These are phyloP conservation scores for Vicia villosa DNA, from an alignment of 306 rosid species.

Conservation along the genomic window DNA sequence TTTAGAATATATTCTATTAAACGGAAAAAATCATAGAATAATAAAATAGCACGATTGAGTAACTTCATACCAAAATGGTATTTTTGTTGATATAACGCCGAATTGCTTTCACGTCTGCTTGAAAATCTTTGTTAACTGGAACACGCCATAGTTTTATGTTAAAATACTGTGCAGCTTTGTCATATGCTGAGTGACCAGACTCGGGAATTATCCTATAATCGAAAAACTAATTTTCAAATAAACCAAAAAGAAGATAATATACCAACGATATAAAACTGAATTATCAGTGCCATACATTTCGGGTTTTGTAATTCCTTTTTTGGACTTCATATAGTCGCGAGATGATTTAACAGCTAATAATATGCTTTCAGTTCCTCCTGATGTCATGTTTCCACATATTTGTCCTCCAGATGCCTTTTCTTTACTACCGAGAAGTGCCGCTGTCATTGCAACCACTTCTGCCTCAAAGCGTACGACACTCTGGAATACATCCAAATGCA, in stretches of 20 bases:
- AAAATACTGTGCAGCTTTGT: conserved; percentile 97
- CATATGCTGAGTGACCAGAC: conserved; percentile 96
- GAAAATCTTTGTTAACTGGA: conserved; percentile 71
- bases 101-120: conserved; percentile 78
- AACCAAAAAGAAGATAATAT: conserved; percentile 31
- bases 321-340: conserved; percentile 89
- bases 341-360: conserved; percentile 86
- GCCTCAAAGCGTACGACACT: conserved; percentile 86
- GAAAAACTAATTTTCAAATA: conserved; percentile 16
- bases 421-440: conserved; percentile 81
- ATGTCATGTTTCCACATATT: conserved; percentile 97
- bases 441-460: conserved; percentile 97
- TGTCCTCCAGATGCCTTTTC: conserved; percentile 81
- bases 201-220: conserved; percentile 80
- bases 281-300: conserved; percentile 68
- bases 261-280: conserved; percentile 14
- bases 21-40: not conserved
- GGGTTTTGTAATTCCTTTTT: conserved; percentile 77
- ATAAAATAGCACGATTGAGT: not conserved
- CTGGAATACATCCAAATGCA: conserved; percentile 90
- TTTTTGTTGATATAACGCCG: conserved; percentile 69
- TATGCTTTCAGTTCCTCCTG: conserved; percentile 99
- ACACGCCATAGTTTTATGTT: conserved; percentile 92
- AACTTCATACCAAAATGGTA: conserved; percentile 71
- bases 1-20: not conserved